Conservation (phyloP, 257 asterid genomes). For the Cruciata laevipes region DNA sequence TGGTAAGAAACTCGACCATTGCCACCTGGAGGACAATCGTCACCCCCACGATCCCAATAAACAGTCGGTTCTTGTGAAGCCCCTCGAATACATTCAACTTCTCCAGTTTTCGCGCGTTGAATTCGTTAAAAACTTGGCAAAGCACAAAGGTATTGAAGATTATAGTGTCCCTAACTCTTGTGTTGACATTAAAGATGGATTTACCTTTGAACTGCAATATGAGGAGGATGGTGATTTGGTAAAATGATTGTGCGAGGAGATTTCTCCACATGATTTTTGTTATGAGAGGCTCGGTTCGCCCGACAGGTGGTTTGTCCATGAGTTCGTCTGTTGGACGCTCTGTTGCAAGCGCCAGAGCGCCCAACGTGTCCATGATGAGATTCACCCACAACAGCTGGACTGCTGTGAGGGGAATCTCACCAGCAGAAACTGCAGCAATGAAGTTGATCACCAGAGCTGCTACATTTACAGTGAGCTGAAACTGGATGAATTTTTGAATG, state of each 20-base stretch:
- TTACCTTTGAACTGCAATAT: conserved; percentile 15
- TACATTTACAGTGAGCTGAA: conserved; percentile 37
- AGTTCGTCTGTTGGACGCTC: conserved; percentile 21
- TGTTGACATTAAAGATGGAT: conserved; percentile 12
- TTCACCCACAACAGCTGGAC: conserved; percentile 23
- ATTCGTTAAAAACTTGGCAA: conserved; percentile 24
- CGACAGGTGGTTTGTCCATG: conserved; percentile 22
- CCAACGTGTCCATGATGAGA: conserved; percentile 25
- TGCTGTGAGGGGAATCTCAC: conserved; percentile 22
- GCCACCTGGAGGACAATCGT: conserved; percentile 20
- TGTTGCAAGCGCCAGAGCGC: conserved; percentile 24
- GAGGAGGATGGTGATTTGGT: conserved; percentile 16
- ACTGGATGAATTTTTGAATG: conserved; percentile 37
- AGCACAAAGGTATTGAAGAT: conserved; percentile 22
- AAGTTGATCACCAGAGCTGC: conserved; percentile 36
- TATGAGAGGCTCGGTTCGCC: conserved; percentile 18
- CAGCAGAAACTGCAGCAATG: conserved; percentile 25
- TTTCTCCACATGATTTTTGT: conserved; percentile 26
- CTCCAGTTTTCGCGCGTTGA: conserved; percentile 23
- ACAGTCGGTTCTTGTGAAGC: conserved; percentile 15
- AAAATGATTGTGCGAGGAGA: conserved; percentile 20
- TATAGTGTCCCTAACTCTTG: conserved; percentile 14
- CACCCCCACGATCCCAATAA: conserved; percentile 16
- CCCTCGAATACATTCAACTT: conserved; percentile 20
- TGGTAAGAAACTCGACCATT: conserved; percentile 19